Base-by-base conservation (phyloP, 2,329 filamentous ascomycete species). In the Aaosphaeria arxii region DNA sequence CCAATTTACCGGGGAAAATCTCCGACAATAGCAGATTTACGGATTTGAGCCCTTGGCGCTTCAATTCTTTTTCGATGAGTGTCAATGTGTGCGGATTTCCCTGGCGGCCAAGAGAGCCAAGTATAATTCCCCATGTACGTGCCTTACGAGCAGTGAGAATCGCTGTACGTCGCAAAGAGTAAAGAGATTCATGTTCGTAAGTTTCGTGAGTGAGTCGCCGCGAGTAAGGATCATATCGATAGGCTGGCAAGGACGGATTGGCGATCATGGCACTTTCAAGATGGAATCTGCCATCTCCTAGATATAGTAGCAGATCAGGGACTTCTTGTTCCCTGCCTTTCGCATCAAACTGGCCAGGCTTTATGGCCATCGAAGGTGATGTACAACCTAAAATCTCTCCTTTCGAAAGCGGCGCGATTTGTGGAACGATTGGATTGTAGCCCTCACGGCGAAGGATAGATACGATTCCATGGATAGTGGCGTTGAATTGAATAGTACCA, bases 221-320 rank as follows among this genome's bases (percentile, higher is more conserved):
- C 7, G 91, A 94, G 74, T 99, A 99, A 0, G 95, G 94, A 66
- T 99, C 94, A 71, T 99, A 99, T 54, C 94, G 83, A 73, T 96
- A 99, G 2, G 95, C 92, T 1, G 92, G 89, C 33, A 96, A 83
- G 5, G 77, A 74, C 0, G 95, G 94, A 72, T 99, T 99, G 67
- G 97, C 94, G 57, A 99, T 99, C 92, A 99, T 99, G 63, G 95
- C 92, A 63, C 89, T 95, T 72, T 99, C 94, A 40, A 99, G 86
- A 69, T 99, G 94, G 76, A 96, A 96, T 50, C 91, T 83, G 9
- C 91, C 91, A 64, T 96, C 91, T 42, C 91, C 91, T 11, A 96
- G 83, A 67, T 96, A 96, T 1, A 96, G 76, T 41, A 96, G 86
- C 54, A 90, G 72, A 64, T 95, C 89, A 35, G 77, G 74, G 4